phyloP scores from a whole-genome alignment of 345 rosid genomes.

The Mercurialis annua region DNA sequence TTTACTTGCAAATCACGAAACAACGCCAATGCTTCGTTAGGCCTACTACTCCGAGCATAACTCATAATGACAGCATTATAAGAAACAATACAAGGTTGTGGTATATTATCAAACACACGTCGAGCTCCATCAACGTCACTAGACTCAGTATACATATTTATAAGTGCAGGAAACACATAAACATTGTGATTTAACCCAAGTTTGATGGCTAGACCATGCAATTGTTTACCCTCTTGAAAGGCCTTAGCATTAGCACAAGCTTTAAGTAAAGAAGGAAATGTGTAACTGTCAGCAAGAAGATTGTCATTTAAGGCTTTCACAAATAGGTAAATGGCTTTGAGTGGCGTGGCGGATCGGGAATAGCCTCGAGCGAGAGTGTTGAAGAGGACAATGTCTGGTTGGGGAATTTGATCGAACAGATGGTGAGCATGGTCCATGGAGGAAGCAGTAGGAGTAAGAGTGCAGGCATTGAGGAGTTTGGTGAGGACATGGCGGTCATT shows the following conservation, averaged over 20 bases:
- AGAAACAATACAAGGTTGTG: slow-evolving; percentile 33
- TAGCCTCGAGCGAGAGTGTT: slow-evolving; percentile 24
- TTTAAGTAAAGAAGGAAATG: slow-evolving; percentile 25
- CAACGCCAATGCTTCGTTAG: slow-evolving; percentile 35
- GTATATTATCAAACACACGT: slow-evolving; percentile 17
- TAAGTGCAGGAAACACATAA: slow-evolving; percentile 32
- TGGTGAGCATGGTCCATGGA: slow-evolving; percentile 22
- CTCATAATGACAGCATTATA: slow-evolving; percentile 38
- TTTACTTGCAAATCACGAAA: slow-evolving; percentile 35
- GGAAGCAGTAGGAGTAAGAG: slow-evolving; percentile 10
- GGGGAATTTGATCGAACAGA: slow-evolving; percentile 22
- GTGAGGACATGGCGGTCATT: slow-evolving; percentile 35
- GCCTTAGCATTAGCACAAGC: slow-evolving; percentile 19
- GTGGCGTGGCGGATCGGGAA: slow-evolving; percentile 22
- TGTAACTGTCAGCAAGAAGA: slow-evolving; percentile 15
- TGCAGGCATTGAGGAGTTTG: slow-evolving; percentile 35
- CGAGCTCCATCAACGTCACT: slow-evolving; percentile 15
- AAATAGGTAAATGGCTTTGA: slow-evolving; percentile 17
- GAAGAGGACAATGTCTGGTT: slow-evolving; percentile 21
- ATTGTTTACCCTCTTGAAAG: slow-evolving; percentile 18
- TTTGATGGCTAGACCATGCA: slow-evolving; percentile 40
- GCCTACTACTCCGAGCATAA: slow-evolving; percentile 23
- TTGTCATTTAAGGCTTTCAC: slow-evolving; percentile 5
- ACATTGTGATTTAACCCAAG: slow-evolving; percentile 44
- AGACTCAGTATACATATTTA: slow-evolving; percentile 21